These are phyloP conservation scores for Ophiostoma ulmi DNA, from an alignment of 2,329 filamentous ascomycete species.

Conservation along the genomic window DNA sequence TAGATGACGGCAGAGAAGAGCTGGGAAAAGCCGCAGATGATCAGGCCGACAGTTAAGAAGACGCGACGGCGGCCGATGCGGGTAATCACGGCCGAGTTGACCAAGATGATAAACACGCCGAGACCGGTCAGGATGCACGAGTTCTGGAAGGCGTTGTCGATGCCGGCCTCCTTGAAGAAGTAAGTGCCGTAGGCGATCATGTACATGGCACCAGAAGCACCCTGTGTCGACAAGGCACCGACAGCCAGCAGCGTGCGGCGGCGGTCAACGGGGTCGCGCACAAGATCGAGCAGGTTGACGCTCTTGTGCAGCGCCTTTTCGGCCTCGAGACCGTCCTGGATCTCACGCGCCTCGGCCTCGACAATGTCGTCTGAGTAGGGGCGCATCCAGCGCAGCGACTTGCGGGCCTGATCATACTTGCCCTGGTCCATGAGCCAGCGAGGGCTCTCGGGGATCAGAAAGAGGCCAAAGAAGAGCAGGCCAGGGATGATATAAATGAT, in stretches of 20 bases:
- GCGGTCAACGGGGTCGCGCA: constrained; percentile 48
- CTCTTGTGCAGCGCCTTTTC: constrained; percentile 34
- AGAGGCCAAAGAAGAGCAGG: constrained; percentile 36
- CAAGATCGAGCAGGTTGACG: constrained; percentile 43
- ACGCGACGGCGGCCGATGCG: constrained; percentile 49
- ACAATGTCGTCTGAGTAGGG: constrained; percentile 34
- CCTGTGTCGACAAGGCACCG: constrained; percentile 46
- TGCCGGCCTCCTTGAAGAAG: constrained; percentile 56
- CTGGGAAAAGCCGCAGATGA: constrained; percentile 50
- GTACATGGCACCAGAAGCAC: constrained; percentile 52
- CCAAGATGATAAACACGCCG: constrained; percentile 50
- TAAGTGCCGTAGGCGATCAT: constrained; percentile 55
- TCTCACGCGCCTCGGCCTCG: constrained; percentile 36
- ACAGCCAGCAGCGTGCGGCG: constrained; percentile 47
- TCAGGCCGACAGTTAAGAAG: constrained; percentile 48
- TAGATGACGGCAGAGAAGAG: constrained; percentile 51
- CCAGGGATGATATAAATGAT: constrained; percentile 39
- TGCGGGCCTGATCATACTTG: constrained; percentile 34
- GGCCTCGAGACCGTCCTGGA: constrained; percentile 36
- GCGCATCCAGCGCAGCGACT: constrained; percentile 35
- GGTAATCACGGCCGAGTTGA: constrained; percentile 51
- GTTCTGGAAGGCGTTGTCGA: constrained; percentile 53
- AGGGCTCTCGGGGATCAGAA: constrained; percentile 40
- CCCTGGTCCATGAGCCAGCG: constrained; percentile 39
- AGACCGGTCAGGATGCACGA: constrained; percentile 50